Conservation (phyloP, 2,329 filamentous ascomycete species). For the Cladophialophora carrionii region DNA sequence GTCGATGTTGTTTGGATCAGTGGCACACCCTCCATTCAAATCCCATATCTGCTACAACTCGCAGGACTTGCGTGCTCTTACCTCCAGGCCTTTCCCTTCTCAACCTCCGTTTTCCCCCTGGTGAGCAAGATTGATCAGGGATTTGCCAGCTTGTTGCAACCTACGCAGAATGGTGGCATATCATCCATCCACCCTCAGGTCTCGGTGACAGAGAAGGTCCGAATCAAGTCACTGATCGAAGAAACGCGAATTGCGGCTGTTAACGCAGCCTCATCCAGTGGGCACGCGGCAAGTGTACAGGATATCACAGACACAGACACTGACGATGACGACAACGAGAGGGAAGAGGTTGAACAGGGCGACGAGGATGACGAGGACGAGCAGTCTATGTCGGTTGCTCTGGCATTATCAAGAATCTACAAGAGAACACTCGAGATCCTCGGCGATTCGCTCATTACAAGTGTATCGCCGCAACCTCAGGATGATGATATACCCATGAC, state of each 20-base stretch:
- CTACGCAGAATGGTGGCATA: constrained; percentile 59
- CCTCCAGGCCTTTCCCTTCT: constrained; percentile 71
- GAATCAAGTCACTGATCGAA: constrained; percentile 56
- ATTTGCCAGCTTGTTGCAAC: constrained; percentile 72
- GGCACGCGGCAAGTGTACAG: constrained; percentile 17
- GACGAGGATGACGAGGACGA: constrained; percentile 17
- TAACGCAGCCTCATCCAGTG: constrained; percentile 32
- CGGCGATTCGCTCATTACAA: constrained; percentile 31
- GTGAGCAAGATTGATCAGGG: constrained; percentile 80
- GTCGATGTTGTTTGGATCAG: constrained; percentile 84
- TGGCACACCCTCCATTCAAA: constrained; percentile 79
- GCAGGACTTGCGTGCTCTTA: constrained; percentile 73
- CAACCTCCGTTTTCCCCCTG: constrained; percentile 70
- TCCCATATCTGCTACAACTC: constrained; percentile 79
- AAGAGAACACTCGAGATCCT: constrained; percentile 38
- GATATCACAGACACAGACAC: constrained; percentile 30
- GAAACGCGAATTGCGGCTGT: constrained; percentile 35
- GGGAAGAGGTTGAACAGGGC: constrained; percentile 14
- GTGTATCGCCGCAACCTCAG: constrained; percentile 6
- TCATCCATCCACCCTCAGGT: constrained; percentile 62
- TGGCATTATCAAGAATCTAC: constrained; percentile 34
- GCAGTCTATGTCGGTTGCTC: constrained; percentile 24
- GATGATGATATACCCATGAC: constrained; percentile 10
- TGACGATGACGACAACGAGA: constrained; percentile 28
- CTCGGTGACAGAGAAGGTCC: constrained; percentile 84